Conservation (phyloP, 2,329 filamentous ascomycete genomes). For the Pestalotiopsis sp. region DNA sequence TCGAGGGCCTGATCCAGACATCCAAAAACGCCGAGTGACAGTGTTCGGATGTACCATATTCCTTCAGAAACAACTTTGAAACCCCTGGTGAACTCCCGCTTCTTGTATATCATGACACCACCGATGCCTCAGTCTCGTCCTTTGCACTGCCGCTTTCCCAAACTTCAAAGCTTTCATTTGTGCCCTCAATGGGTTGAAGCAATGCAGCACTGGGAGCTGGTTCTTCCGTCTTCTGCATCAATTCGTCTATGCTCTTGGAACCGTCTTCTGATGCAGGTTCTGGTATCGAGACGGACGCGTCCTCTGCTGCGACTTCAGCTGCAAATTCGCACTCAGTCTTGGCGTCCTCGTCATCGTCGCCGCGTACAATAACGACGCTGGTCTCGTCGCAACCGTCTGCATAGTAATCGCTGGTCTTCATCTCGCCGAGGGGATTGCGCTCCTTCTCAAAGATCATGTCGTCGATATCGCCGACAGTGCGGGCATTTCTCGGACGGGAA, state of each 20-base stretch:
- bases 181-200: slow-evolving; percentile 57
- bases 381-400: slow-evolving; percentile 63
- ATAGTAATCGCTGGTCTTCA: slow-evolving; percentile 68
- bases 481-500: slow-evolving; percentile 33
- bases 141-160: slow-evolving; percentile 70
- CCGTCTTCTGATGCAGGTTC: slow-evolving; percentile 20
- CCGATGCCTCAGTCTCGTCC: slow-evolving; percentile 48
- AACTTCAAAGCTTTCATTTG: slow-evolving; percentile 63
- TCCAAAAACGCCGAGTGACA: slow-evolving; percentile 9
- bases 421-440: slow-evolving; percentile 65
- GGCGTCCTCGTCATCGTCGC: slow-evolving; percentile 51
- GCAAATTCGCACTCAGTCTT: slow-evolving; percentile 24
- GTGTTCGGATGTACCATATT: slow-evolving; percentile 8
- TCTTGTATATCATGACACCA: slow-evolving; percentile 5
- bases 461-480: slow-evolving; percentile 37
- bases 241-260: slow-evolving; percentile 32
- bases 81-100: background rate
- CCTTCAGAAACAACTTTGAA: background rate
- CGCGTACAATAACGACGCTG: slow-evolving; percentile 62
- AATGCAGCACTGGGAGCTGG: slow-evolving; percentile 44
- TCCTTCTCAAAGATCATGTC: slow-evolving; percentile 64
- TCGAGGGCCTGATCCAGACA: background rate
- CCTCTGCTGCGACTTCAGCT: slow-evolving; percentile 30
- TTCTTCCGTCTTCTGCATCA: slow-evolving; percentile 37
- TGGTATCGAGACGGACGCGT: slow-evolving; percentile 33